Evolutionary conservation across 352 stramenopile genomes (phyloP).

Genomic region (Globisporangium megalacanthum): DNA sequence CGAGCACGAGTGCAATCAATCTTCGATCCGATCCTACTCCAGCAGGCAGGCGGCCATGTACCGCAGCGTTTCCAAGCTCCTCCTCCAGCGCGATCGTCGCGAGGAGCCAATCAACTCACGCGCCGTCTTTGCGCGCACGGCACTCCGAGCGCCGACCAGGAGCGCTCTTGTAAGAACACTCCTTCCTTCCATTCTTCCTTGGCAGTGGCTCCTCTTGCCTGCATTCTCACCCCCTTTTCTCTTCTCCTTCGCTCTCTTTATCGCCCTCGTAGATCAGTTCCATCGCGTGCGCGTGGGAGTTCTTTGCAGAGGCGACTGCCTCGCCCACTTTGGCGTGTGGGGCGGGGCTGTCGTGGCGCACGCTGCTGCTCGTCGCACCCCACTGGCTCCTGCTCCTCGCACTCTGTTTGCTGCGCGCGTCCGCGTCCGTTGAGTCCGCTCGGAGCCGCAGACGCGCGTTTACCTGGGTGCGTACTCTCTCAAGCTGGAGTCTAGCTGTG

Average conservation of each 20-base stretch:
- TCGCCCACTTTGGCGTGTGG: neutral
- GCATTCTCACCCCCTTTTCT: too few species aligned
- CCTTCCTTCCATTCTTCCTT: neutral
- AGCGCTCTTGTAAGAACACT: conserved; percentile 4
- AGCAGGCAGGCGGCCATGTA: too few species aligned
- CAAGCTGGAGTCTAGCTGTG: too few species aligned
- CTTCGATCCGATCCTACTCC: too few species aligned
- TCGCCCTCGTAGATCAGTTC: conserved; percentile 1
- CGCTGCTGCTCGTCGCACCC: conserved; percentile 12
- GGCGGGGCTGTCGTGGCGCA: conserved; percentile 5
- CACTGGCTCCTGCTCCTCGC: conserved; percentile 13
- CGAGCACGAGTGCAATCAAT: too few species aligned
- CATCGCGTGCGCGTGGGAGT: conserved; percentile 13
- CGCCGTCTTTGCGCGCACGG: conserved; percentile 1
- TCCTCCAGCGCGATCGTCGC: neutral
- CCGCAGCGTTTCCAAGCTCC: neutral
- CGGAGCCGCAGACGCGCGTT: neutral
- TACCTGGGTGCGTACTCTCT: too few species aligned
- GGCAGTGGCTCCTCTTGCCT: neutral
- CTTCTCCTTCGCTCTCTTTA: neutral
- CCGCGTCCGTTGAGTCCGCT: neutral
- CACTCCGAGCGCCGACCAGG: conserved; percentile 4
- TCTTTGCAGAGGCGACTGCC: conserved; percentile 5
- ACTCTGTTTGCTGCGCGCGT: conserved; percentile 4
- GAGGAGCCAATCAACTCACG: conserved; percentile 5